Base-by-base conservation (phyloP, 1,139 yeast species). In the Magnusiomyces paraingens region DNA sequence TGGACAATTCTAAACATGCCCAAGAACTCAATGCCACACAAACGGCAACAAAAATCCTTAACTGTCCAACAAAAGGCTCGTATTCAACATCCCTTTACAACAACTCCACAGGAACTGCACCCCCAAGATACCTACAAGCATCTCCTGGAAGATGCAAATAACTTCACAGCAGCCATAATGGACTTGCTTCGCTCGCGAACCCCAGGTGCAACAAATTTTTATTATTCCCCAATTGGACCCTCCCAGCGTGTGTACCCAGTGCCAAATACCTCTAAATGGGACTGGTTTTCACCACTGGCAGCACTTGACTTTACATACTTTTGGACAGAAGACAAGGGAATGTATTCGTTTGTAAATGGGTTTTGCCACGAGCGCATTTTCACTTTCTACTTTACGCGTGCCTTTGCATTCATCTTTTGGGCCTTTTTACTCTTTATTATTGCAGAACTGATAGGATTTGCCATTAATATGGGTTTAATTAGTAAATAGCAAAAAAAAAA, bases 291-390 rank as follows among this genome's bases (percentile, higher is more conserved):
- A 12, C 63, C 65, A 5, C 40, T 63, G 26, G 52, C 49, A 11
- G 59, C 59, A 29, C 48, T 63, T n/a, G 64, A 62, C 51, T 57
- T 62, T 52, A 52, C 60, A 6, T 60, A 55, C 44, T 54, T 62
- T 41, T 63, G 64, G 64, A 47, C 58, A 29, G 65, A 63, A 45
- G 38, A 50, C 20, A 57, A 52, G 26, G 65, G 65, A 39, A 59
- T 63, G 62, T 62, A 63, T 52, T 59, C 64, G 21, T 63, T 62
- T 57, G 62, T 60, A 5, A 53, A 54, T 38, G 64, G 63, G 18
- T 62, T 62, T 48, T 63, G 65, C 38, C 65, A 63, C 47, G 52
- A 56, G 10, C 50, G 50, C 10, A 47, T 21, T 22, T 63, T 63
- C 52, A 47, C 46, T 11, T 48, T 62, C 49, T 52, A 58, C 15